phyloP scores from a whole-genome alignment of 805 yeast genomes.

The Metschnikowia hibisci region DNA sequence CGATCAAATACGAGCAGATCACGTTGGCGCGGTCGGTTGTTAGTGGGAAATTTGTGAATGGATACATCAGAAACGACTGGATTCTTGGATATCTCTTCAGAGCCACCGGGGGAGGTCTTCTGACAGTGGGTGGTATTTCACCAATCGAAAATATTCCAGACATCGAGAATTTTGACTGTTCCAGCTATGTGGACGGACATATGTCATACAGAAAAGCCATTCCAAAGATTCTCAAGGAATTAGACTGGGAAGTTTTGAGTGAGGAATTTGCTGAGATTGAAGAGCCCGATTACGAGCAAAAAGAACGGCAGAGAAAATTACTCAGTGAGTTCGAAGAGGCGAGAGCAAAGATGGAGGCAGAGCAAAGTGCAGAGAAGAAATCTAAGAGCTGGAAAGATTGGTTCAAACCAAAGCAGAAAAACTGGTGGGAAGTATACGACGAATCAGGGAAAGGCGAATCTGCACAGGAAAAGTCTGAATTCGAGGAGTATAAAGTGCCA shows the following conservation, averaged over 20 bases:
- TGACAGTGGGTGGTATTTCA: constrained; percentile 86
- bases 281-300: constrained; percentile 88
- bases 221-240: constrained; percentile 66
- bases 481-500: constrained; percentile 17
- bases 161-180: constrained; percentile 82
- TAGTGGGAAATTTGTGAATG: constrained; percentile 85
- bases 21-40: constrained; percentile 79
- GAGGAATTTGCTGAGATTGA: constrained; percentile 95
- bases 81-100: constrained; percentile 89
- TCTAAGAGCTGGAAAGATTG: constrained; percentile 47
- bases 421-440: constrained; percentile 56
- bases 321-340: constrained; percentile 86
- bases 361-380: constrained; percentile 30
- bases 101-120: constrained; percentile 92
- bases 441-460: constrained; percentile 19
- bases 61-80: constrained; percentile 93
- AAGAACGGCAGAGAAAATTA: constrained; percentile 77
- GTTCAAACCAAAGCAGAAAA: constrained; percentile 47
- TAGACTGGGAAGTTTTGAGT: constrained; percentile 77
- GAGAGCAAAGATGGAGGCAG: constrained; percentile 53
- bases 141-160: constrained; percentile 60
- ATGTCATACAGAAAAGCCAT: constrained; percentile 95
- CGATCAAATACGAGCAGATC: constrained; percentile 72
- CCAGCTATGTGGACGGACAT: constrained; percentile 87
- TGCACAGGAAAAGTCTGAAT: neutral